Conservation (phyloP, 1,284 basidiomycete species). For the Ustilago bromivora region DNA sequence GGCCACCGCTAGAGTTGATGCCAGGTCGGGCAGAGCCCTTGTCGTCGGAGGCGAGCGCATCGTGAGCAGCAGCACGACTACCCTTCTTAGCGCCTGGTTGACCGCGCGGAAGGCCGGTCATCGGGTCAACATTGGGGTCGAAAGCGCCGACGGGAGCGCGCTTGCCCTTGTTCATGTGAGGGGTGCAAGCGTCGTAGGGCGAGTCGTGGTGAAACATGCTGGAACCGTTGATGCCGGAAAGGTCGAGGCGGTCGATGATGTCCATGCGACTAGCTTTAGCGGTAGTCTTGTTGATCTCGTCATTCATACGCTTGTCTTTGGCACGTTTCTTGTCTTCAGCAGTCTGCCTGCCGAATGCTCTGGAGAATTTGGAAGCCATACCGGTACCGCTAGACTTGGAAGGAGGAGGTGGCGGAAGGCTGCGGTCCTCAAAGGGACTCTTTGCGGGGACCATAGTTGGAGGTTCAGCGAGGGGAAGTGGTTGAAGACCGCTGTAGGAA, state of each 20-base stretch:
- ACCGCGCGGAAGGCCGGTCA: constrained; percentile 56
- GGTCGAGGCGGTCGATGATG: constrained; percentile 67
- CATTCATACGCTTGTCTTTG: constrained; percentile 53
- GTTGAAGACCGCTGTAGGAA: constrained; percentile 43
- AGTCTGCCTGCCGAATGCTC: constrained; percentile 56
- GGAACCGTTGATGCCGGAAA: constrained; percentile 62
- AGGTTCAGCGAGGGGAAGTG: constrained; percentile 38
- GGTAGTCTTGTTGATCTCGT: constrained; percentile 47
- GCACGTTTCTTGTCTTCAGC: constrained; percentile 56
- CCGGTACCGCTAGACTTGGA: constrained; percentile 26
- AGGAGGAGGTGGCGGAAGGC: constrained; percentile 47
- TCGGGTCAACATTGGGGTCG: constrained; percentile 63
- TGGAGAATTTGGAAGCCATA: constrained; percentile 57
- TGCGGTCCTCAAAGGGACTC: constrained; percentile 48
- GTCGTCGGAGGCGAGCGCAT: constrained; percentile 20
- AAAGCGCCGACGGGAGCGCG: constrained; percentile 66
- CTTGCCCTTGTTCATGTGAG: constrained; percentile 61
- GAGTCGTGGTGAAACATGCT: constrained; percentile 69
- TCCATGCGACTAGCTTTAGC: constrained; percentile 59
- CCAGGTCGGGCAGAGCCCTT: constrained; percentile 31
- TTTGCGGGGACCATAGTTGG: constrained; percentile 55
- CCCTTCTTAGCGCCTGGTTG: constrained; percentile 23
- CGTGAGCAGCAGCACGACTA: constrained; percentile 1
- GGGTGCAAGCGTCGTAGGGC: constrained; percentile 67
- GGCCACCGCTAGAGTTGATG: constrained; percentile 32